These are phyloP conservation scores for Wickerhamomyces alni DNA, from an alignment of 805 yeast species.

Conservation along the genomic window DNA sequence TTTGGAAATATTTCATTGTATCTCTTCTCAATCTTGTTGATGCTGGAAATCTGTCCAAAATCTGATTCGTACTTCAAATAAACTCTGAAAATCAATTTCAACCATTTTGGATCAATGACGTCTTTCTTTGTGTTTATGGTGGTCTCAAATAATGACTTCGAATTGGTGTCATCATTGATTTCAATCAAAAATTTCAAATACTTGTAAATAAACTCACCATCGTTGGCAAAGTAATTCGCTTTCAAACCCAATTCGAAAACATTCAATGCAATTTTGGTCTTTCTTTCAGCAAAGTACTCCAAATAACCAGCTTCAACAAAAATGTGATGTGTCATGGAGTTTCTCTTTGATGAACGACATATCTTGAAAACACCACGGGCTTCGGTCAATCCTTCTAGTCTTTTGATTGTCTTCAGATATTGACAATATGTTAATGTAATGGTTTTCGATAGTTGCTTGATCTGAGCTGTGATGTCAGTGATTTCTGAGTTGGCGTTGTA, in stretches of 20 bases:
- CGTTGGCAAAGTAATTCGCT: constrained; percentile 35
- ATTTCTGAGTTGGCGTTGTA: constrained; percentile 12
- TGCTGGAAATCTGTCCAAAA: constrained; percentile 64
- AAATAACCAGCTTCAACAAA: constrained; percentile 77
- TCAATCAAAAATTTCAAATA: constrained; percentile 70
- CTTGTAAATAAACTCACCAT: constrained; percentile 56
- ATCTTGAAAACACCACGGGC: constrained; percentile 68
- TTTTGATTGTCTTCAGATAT: constrained; percentile 65
- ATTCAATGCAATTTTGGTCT: constrained; percentile 57
- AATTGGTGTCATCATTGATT: constrained; percentile 61
- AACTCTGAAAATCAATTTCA: constrained; percentile 44
- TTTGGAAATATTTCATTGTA: constrained; percentile 62
- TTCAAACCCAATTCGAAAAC: constrained; percentile 78
- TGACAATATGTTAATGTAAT: constrained; percentile 64
- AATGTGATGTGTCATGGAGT: constrained; percentile 60
- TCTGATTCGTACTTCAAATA: constrained; percentile 65
- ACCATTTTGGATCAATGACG: constrained; percentile 24
- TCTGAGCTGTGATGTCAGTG: constrained; percentile 10
- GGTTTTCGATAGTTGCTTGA: constrained; percentile 25
- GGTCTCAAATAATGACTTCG: constrained; percentile 78
- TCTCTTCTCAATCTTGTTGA: constrained; percentile 59
- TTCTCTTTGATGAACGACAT: constrained; percentile 48
- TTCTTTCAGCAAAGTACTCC: constrained; percentile 65
- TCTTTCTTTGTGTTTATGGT: constrained; percentile 44
- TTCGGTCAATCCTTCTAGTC: constrained; percentile 60